Base-by-base conservation (phyloP, 495 filamentous ascomycete species). In the Alectoria sarmentosa region DNA sequence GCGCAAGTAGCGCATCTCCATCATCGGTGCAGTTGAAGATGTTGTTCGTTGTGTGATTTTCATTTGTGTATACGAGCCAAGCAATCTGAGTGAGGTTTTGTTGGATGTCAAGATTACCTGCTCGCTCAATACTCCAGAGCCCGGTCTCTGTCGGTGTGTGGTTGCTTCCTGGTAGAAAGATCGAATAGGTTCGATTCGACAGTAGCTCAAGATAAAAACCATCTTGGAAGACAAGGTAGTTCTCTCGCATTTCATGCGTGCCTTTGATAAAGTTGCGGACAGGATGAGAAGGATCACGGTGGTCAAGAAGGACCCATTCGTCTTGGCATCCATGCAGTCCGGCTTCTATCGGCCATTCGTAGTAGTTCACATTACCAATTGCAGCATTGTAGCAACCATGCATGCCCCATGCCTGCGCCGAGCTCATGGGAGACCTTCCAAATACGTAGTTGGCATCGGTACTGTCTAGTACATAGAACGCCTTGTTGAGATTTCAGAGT, bases 341-440 rank as follows among this genome's bases (percentile, higher is more conserved):
- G 58, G 70, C 74, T 48, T 80, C 79, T 23, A 76, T 67, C 15
- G 80, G 80, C 67, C 76, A 77, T 23, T 78, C 69, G 52, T 76
- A 74, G 63, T 79, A 79, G 30, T 80, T 76, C 5, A 66, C 69
- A 42, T 75, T 75, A 23, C 76, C 76, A 34, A 82, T 69, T 21
- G n/a, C n/a, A n/a, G n/a, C n/a, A n/a, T 73, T 74, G 71, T 82
- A 82, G 66, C 80, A 83, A 36, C 80, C 80, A 59, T 83, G 79
- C 61, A 74, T 69, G 67, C 79, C 76, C 80, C 80, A 83, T 10
- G 80, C 80, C 4, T 73, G 75, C 38, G 74, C 68, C 23, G 78
- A 78, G 30, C 75, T 72, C 76, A 83, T 80, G 28, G 79, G 72
- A 64, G 76, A 74, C 36, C 80, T 74, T 21, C 80, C 80, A 58